These are phyloP conservation scores for Phytophthora aleatoria DNA, from an alignment of 352 stramenopile genomes.

Conservation along the genomic window DNA sequence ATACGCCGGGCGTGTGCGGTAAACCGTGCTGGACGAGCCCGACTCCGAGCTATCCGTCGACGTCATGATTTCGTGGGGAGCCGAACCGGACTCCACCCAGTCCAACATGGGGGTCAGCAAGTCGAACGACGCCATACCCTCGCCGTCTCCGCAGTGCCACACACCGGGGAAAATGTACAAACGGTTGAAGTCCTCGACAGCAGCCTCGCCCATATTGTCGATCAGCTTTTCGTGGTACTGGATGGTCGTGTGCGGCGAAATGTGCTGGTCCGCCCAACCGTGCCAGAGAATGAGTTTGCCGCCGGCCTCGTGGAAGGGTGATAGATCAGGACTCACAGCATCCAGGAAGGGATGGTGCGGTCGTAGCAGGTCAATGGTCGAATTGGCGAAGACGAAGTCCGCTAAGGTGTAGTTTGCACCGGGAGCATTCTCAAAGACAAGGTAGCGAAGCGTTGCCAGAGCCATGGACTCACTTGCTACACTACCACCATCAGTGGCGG, in stretches of 20 bases:
- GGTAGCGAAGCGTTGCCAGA: slow-evolving; percentile 35
- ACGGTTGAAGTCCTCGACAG: slow-evolving; percentile 35
- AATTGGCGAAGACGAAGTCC: slow-evolving; percentile 41
- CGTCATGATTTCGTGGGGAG: slow-evolving; percentile 35
- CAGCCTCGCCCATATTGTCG: slow-evolving; percentile 32
- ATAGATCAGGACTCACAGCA: slow-evolving; percentile 32
- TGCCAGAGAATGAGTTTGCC: slow-evolving; percentile 51
- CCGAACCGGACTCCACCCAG: slow-evolving; percentile 39
- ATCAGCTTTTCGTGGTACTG: slow-evolving; percentile 42
- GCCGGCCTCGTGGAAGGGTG: slow-evolving; percentile 30
- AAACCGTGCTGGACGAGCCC: slow-evolving; percentile 20
- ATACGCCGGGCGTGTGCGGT: slow-evolving; percentile 30
- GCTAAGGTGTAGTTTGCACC: slow-evolving; percentile 35
- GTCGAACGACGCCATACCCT: slow-evolving; percentile 46
- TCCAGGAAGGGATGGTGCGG: slow-evolving; percentile 42
- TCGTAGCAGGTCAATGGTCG: slow-evolving; percentile 37
- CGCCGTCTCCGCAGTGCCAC: slow-evolving; percentile 40
- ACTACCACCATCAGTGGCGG: slow-evolving; percentile 17
- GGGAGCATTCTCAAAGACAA: slow-evolving; percentile 30
- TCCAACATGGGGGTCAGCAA: slow-evolving; percentile 43
- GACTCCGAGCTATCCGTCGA: slow-evolving; percentile 17
- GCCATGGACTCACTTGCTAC: slow-evolving; percentile 34
- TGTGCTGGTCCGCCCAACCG: slow-evolving; percentile 46
- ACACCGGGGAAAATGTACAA: slow-evolving; percentile 48
- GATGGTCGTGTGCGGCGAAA: slow-evolving; percentile 44